A percentile compares a stretch with the other conserved stretches of the same genome.
Evolutionary conservation across 1,139 yeast species (phyloP).

Genomic region (Diutina ranongensis): DNA sequence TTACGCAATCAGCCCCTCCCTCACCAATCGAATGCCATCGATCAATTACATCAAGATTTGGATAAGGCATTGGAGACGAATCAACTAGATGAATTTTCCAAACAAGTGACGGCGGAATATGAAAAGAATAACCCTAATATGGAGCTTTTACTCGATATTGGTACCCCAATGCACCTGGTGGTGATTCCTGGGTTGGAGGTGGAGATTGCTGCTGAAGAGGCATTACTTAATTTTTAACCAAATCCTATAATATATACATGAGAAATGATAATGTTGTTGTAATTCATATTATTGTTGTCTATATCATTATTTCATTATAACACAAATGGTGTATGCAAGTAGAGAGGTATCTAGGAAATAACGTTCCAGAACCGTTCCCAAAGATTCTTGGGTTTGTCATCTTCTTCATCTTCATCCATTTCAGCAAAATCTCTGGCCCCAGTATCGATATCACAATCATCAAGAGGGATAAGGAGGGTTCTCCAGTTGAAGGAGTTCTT

Average conservation of each 20-base stretch:
- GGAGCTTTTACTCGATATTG: background rate
- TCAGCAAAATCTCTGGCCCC: conserved; percentile 2
- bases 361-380: conserved; percentile 4
- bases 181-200: background rate
- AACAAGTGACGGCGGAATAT: background rate
- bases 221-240: background rate
- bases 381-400: background rate
- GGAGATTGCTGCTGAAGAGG: background rate
- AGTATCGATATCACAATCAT: conserved; percentile 5
- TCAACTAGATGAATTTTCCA: background rate
- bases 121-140: background rate
- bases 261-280: too few relatives aligned
- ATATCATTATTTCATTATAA: background rate
- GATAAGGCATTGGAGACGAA: background rate
- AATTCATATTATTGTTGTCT: too few relatives aligned
- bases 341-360: background rate
- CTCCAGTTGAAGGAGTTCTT: background rate
- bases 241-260: too few relatives aligned
- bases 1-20: background rate
- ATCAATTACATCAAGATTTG: background rate
- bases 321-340: too few relatives aligned
- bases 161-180: background rate
- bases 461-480: background rate
- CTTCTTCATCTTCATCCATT: background rate
- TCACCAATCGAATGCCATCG: background rate